Evolutionary conservation across 2,329 filamentous ascomycete species (phyloP).

Genomic region (Ramichloridium luteum): DNA sequence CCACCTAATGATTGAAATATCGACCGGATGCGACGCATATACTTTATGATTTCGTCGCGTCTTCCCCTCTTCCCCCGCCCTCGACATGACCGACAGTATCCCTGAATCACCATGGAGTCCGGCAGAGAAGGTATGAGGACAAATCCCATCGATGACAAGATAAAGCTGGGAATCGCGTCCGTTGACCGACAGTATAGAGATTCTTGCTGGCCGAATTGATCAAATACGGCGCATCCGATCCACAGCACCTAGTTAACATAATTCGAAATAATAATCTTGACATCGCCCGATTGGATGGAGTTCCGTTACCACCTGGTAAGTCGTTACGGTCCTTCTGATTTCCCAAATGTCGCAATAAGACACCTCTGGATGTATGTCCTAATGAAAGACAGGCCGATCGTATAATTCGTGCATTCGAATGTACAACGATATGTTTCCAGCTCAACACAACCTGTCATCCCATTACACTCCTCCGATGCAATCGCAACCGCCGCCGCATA

Average conservation of each 20-base stretch:
- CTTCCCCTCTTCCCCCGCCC: constrained; percentile 21
- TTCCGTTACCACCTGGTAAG: constrained; percentile 39
- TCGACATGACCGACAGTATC: constrained; percentile 35
- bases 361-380: no score
- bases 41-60: constrained; percentile 18
- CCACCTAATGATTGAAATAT: constrained; percentile 13
- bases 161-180: no score
- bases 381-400: no score
- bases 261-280: constrained; percentile 32
- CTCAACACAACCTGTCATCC: no score
- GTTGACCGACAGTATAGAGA: no score
- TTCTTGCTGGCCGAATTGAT: constrained; percentile 40
- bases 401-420: no score
- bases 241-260: constrained; percentile 32
- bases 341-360: no score
- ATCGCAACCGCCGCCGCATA: constrained; percentile 13
- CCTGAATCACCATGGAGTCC: no score
- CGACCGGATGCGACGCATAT: constrained; percentile 19
- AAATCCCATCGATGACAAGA: no score
- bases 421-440: no score
- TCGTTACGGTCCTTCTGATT: no score
- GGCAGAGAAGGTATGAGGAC: no score
- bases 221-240: constrained; percentile 34
- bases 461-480: constrained; percentile 11
- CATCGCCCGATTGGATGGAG: constrained; percentile 39